Evolutionary conservation across 257 asterid species (phyloP).

Genomic region (Rehmannia glutinosa): DNA sequence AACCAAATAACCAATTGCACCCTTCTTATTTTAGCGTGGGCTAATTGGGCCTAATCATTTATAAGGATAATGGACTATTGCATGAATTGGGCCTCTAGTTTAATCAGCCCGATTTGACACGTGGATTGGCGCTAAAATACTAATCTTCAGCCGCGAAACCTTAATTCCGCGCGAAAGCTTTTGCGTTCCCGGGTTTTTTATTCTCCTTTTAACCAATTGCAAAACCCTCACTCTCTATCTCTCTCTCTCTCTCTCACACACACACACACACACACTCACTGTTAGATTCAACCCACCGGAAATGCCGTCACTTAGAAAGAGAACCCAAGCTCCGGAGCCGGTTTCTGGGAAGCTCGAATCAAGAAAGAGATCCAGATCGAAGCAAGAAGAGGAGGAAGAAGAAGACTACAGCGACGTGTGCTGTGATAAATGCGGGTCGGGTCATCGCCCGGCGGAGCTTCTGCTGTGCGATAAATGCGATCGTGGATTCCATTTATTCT

Average conservation of each 20-base stretch:
- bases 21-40: too few species aligned
- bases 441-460: conserved; percentile 56
- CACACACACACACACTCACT: not conserved
- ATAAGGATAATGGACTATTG: too few species aligned
- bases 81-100: too few species aligned
- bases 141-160: conserved; percentile 30
- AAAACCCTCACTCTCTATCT: not conserved
- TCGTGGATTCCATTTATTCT: conserved; percentile 65
- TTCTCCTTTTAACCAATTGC: not conserved
- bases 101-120: conserved; percentile 15
- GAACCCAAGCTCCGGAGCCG: conserved; percentile 68
- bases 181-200: conserved; percentile 20
- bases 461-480: conserved; percentile 83
- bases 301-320: conserved; percentile 41
- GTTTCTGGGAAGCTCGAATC: conserved; percentile 9
- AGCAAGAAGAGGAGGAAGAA: conserved; percentile 18
- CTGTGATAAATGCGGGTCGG: conserved; percentile 84
- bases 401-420: conserved; percentile 35
- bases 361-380: conserved; percentile 25
- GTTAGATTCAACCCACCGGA: not conserved
- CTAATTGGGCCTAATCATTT: too few species aligned
- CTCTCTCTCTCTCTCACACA: not conserved
- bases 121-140: conserved; percentile 35
- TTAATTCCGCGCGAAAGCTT: conserved; percentile 22
- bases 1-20: too few species aligned